phyloP scores from a whole-genome alignment of 2,329 filamentous ascomycete species.

The Talaromyces rugulosus region DNA sequence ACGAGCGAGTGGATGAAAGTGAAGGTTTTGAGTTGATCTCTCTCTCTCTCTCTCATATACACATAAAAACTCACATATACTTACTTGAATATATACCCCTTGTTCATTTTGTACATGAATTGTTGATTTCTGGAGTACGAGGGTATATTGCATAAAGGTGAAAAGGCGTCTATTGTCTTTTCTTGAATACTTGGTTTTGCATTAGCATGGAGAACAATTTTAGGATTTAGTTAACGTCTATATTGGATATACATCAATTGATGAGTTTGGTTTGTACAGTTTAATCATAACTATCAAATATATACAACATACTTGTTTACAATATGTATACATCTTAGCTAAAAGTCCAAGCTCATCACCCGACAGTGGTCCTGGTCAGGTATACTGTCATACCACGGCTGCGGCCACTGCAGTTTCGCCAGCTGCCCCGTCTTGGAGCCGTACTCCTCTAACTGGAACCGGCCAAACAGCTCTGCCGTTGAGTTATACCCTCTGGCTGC shows the following conservation, averaged over 20 bases:
- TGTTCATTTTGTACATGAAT: background rate
- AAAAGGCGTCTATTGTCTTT: background rate
- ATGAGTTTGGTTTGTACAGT: background rate
- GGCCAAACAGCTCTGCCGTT: background rate
- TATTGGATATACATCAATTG: background rate
- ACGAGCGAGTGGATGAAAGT: constrained; percentile 89
- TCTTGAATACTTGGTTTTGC: background rate
- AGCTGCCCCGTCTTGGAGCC: background rate
- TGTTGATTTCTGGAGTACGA: background rate
- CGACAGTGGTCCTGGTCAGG: constrained; percentile 9
- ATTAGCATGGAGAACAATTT: background rate
- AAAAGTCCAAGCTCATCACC: background rate
- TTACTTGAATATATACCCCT: constrained; percentile 10
- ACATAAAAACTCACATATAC: background rate
- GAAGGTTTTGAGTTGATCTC: constrained; percentile 52
- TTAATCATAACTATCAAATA: background rate
- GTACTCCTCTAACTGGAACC: constrained; percentile 1
- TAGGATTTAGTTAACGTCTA: background rate
- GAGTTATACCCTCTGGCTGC: constrained; percentile 5
- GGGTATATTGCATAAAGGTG: background rate
- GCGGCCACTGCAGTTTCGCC: constrained; percentile 10
- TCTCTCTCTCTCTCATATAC: background rate
- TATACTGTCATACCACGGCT: constrained; percentile 1
- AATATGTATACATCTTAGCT: background rate
- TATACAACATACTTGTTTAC: background rate